Conservation (phyloP, 1,284 basidiomycete genomes). For the Rhodotorula sp. region DNA sequence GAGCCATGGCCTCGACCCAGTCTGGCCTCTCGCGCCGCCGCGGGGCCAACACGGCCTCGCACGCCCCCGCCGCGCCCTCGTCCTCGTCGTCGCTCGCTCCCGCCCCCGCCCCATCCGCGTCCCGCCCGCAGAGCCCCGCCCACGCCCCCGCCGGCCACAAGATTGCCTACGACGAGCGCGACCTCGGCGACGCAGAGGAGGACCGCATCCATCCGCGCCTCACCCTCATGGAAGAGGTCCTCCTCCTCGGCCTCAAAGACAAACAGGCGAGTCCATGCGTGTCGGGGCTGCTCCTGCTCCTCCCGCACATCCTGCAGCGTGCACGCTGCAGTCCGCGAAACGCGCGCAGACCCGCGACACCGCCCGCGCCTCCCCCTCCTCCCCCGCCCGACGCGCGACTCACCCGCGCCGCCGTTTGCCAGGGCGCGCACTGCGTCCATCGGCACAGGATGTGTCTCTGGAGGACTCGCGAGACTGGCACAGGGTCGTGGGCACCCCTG, state of each 20-base stretch:
- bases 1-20: constrained; percentile 5
- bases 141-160: constrained; percentile 52
- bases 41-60: not conserved
- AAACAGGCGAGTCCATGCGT: constrained; percentile 34
- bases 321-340: not conserved
- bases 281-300: too few species aligned
- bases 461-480: too few species aligned
- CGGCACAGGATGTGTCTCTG: too few species aligned
- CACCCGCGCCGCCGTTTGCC: too few species aligned
- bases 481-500: too few species aligned
- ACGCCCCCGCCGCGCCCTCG: not conserved
- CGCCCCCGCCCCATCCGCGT: not conserved
- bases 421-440: too few species aligned
- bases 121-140: not conserved
- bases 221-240: constrained; percentile 95
- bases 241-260: constrained; percentile 68
- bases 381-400: too few species aligned
- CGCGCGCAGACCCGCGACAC: too few species aligned
- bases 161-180: constrained; percentile 91
- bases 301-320: not conserved
- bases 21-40: constrained; percentile 6
- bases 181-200: constrained; percentile 74
- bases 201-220: constrained; percentile 74
- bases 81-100: not conserved
- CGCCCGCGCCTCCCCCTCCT: too few species aligned